phyloP scores from a whole-genome alignment of 768 basidiomycete genomes.

The Coprinopsis marcescibilis region DNA sequence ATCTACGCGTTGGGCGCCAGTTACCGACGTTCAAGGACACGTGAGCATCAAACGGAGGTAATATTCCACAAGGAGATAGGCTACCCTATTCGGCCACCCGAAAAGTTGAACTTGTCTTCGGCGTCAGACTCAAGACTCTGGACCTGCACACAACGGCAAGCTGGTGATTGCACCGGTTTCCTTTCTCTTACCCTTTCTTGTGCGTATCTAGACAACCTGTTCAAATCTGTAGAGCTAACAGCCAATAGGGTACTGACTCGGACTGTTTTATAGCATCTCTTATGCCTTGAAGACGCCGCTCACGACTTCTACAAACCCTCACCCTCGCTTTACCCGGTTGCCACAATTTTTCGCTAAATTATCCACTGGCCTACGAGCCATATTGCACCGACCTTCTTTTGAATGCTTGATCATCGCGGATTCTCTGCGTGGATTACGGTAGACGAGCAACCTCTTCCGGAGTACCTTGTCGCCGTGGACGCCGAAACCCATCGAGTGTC shows the following conservation, averaged over 20 bases:
- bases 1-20: neutral
- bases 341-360: neutral
- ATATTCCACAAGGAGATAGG: neutral
- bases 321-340: too few relatives aligned
- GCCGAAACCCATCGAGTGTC: slow-evolving; percentile 38
- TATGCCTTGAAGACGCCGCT: too few relatives aligned
- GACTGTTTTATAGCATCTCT: too few relatives aligned
- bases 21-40: too few relatives aligned
- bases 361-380: neutral
- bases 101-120: slow-evolving; percentile 9
- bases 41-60: neutral
- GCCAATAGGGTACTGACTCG: too few relatives aligned
- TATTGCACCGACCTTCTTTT: neutral
- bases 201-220: neutral
- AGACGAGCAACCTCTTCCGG: slow-evolving; percentile 42
- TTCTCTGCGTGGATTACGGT: slow-evolving; percentile 69
- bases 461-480: slow-evolving; percentile 53
- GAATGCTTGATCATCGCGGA: slow-evolving; percentile 50
- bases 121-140: neutral
- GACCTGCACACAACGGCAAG: too few relatives aligned
- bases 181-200: neutral
- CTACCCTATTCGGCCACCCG: neutral
- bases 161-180: neutral
- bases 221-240: neutral
- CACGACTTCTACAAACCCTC: too few relatives aligned